Evolutionary conservation across 176 grass and related monocot species (phyloP), one percentile per base, ranked within the genome.

Genomic region (Cocos nucifera): DNA sequence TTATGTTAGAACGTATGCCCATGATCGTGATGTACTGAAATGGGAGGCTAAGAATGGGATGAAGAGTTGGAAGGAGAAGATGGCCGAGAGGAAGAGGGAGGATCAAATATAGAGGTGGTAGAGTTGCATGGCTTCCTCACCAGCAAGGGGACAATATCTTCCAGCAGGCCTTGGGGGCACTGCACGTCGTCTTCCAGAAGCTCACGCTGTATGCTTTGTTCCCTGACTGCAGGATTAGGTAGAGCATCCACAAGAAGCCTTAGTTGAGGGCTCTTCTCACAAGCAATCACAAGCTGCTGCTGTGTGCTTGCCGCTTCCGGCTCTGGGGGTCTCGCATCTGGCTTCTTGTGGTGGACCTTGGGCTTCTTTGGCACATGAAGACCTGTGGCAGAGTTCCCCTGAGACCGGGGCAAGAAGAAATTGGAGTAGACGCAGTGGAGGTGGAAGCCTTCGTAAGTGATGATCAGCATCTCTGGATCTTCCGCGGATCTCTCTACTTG

Each of bases 401-500:
- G 18, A n/a, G 53, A 18, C n/a, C 29, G 52, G 20, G 53, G 19
- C 39, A 56, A 14, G 28, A 56, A 19, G 53, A 56, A 68, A 19
- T 68, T n/a, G 9, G 65, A 68, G 26, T 66, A 66, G 22, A 28
- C 39, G 6, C 48, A 68, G 17, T 68, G 53, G 7, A 56, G 65
- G 53, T 68, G 65, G 52, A 68, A 53, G 17, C 53, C 65, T 68
- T 68, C 65, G 22, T 68, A 68, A 3, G 51, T 56, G 19, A 68
- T 27, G 32, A 44, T 44, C 8, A 68, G 26, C 10, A 17, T 56
- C 51, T 68, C 65, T 56, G 53, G 65, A 68, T 68, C 53, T 39
- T 68, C 53, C 18, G n/a, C 35, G n/a, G 53, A 68, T 53, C 19
- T 68, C 51, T 68, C 65, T 19, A 68, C 65, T 68, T 68, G 65